Base-by-base conservation (phyloP, 2,329 filamentous ascomycete species). In the Aspergillus terreus region DNA sequence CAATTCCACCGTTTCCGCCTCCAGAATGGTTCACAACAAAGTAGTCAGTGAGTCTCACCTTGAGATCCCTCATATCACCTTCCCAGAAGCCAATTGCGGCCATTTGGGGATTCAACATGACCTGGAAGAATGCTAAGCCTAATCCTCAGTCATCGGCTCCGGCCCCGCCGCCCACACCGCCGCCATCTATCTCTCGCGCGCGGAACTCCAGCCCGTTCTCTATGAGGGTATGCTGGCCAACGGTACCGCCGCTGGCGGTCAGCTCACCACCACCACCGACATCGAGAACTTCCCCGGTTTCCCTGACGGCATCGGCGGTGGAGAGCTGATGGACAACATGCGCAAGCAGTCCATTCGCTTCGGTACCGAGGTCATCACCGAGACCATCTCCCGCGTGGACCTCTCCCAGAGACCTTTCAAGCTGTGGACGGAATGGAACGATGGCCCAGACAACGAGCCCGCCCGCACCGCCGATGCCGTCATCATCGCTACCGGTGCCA, bases 181-280 rank as follows among this genome's bases (percentile, higher is more conserved):
- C 56, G 94, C 94, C 72, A 85, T 99, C 71, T 99, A 99, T 76
- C 86, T 96, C 65, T 88, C 92, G 44, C 88, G 94, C 70, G 94
- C 94, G 55, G 92, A 99, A 72, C 77, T 99, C 70, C 89, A 95
- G 75, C 94, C 94, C 57, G 88, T 96, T 57, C 81, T 99, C 62
- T 99, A 97, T 71, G 94, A 99, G 78, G 94, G 94, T 63, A 96
- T 99, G 82, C 85, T 99, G 72, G 94, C 94, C 64, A 94, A 96
- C 69, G 94, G 92, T 67, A 95, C 95, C 65, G 94, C 94, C 6
- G 90, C 94, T 42, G 94, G 94, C 62, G 94, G 94, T 52, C 94
- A 99, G 80, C 82, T 99, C 62, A 99, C 95, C 50, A 99, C 95
- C 23, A 99, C 94, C 50, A 97, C 95, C 66, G 95, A 99, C 62